Evolutionary conservation across 2,329 filamentous ascomycete genomes (phyloP), one percentile per base, ranked within the genome.

Genomic region (Aspergillus sp.): DNA sequence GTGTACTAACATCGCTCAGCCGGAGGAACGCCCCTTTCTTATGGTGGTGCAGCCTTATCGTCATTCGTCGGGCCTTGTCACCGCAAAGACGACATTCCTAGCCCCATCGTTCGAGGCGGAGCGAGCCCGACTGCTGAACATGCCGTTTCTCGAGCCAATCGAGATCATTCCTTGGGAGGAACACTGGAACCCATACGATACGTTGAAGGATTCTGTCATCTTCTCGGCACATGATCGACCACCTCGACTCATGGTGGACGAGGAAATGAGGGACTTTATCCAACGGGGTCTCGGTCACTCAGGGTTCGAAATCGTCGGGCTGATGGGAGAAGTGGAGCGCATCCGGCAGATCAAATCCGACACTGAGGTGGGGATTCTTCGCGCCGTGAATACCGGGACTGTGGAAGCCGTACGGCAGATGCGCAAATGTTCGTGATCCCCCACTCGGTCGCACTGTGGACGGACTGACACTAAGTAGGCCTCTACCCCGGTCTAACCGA

Each of bases 241-340:
- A 1, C 68, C 74, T 5, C 80, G 69, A n/a, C 64, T 88, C n/a
- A 86, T 88, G 82, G 80, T 86, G 13, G 86, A 88, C 62, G 86
- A 88, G 63, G 86, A 88, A 67, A 86, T 88, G 69, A 81, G 86
- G 2, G 85, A 88, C 69, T 88, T 83, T 69, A 87, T 89, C 53
- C 79, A 83, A 41, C 80, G 86, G 2, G 86, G 86, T 0, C 76
- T 88, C 0, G 77, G 76, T 2, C 68, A 73, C 0, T 80, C 78
- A 47, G 85, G 84, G 0, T 87, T 88, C 63, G 74, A 82, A n/a
- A 82, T 86, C 2, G 68, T 83, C 0, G 85, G 85, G 3, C 74
- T 88, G 3, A 76, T 73, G 30, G 80, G 81, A 0, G 80, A 83
- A 54, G 84, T 84, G 8, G 85, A 88, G 68, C 78, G 81, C 25